A percentile compares a stretch with the other conserved stretches of the same genome.
Conservation (phyloP, 2,329 filamentous ascomycete species). For the Calonectria ilicicola region DNA sequence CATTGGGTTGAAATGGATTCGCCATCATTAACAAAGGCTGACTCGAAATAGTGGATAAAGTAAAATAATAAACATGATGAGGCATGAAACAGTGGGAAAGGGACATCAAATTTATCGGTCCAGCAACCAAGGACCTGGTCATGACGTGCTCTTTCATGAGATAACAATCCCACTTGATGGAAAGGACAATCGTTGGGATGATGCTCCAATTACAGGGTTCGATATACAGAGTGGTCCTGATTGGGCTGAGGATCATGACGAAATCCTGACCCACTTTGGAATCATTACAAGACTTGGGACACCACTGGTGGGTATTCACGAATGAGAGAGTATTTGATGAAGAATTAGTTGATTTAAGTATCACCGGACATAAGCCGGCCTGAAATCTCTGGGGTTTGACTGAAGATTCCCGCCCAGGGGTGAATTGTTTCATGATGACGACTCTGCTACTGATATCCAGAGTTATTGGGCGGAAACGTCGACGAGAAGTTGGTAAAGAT, state of each 20-base stretch:
- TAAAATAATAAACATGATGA: too few species aligned
- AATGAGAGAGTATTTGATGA: not conserved
- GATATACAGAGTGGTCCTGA: not conserved
- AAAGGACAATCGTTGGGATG: not conserved
- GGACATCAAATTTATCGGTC: not conserved
- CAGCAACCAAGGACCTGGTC: not conserved
- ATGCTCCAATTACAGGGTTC: not conserved
- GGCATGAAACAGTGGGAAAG: not conserved
- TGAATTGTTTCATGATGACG: not conserved
- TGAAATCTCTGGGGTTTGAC: not conserved
- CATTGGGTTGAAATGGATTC: not conserved
- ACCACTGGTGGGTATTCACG: not conserved
- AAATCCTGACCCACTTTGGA: slow-evolving; percentile 5
- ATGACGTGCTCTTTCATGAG: not conserved
- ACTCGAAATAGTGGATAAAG: too few species aligned
- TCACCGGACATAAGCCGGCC: not conserved
- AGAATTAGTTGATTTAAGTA: not conserved
- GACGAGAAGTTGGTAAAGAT: too few species aligned
- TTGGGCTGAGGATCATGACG: not conserved
- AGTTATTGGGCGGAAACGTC: too few species aligned
- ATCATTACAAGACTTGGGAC: not conserved
- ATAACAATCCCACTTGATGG: not conserved
- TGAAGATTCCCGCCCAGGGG: not conserved
- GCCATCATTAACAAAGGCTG: not conserved
- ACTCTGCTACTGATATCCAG: not conserved